phyloP scores from a whole-genome alignment of 2,329 filamentous ascomycete genomes.

The Aspergillus awamori region DNA sequence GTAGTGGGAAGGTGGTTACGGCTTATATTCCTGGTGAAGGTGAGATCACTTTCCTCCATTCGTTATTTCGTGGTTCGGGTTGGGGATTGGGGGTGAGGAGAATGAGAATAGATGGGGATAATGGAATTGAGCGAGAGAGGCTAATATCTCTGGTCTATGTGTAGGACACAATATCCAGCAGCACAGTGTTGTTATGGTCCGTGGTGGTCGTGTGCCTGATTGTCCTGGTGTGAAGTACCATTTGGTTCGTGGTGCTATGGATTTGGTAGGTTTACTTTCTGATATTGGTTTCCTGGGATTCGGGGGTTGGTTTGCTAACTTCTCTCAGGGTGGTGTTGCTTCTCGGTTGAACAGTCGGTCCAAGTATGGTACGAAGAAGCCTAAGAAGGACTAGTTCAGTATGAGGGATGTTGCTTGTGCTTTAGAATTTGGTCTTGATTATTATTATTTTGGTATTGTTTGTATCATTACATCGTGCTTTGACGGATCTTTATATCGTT shows the following conservation, averaged over 20 bases:
- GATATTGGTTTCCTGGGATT: not conserved
- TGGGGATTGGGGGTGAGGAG: not conserved
- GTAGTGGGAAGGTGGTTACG: constrained; percentile 82
- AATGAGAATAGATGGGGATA: not conserved
- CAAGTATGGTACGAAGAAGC: constrained; percentile 99
- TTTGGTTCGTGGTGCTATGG: constrained; percentile 84
- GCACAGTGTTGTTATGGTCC: constrained; percentile 95
- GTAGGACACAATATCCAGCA: constrained; percentile 94
- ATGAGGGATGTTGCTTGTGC: not conserved
- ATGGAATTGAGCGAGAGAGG: not conserved
- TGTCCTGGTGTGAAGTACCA: constrained; percentile 98
- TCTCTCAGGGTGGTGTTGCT: constrained; percentile 78
- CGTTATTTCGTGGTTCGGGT: not conserved
- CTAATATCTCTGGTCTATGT: constrained; percentile 18
- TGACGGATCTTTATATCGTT: constrained; percentile 13
- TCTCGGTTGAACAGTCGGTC: constrained; percentile 82
- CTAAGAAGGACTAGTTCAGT: constrained; percentile 68
- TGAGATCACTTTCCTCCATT: constrained; percentile 33
- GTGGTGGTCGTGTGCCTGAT: constrained; percentile 91
- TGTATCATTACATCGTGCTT: not conserved
- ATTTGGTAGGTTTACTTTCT: constrained; percentile 71
- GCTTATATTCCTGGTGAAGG: constrained; percentile 96
- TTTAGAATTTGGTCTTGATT: not conserved
- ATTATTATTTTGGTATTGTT: not conserved
- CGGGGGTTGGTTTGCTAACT: constrained; percentile 28